These are phyloP conservation scores for Aspergillus aculeatus DNA, from an alignment of 2,329 filamentous ascomycete genomes.

Conservation along the genomic window DNA sequence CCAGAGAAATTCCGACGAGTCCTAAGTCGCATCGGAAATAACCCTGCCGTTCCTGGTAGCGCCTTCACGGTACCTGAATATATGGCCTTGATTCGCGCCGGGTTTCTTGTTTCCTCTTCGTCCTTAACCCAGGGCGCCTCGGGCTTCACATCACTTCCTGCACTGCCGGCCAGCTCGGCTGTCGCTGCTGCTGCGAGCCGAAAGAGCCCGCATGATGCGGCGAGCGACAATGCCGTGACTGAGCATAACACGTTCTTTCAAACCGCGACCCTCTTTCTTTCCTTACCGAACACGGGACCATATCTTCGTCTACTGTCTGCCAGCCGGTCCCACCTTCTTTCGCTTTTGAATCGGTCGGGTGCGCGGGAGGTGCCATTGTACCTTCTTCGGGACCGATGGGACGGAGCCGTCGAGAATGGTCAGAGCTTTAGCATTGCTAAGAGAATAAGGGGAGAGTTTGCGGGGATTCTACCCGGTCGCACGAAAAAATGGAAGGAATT, in stretches of 20 bases:
- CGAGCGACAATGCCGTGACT: not conserved
- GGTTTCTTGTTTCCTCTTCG: constrained; percentile 55
- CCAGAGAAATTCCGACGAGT: constrained; percentile 52
- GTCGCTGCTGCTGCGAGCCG: constrained; percentile 28
- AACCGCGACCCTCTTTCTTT: constrained; percentile 49
- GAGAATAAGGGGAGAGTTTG: constrained; percentile 55
- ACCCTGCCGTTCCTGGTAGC: constrained; percentile 46
- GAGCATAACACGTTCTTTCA: constrained; percentile 17
- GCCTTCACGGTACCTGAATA: constrained; percentile 50
- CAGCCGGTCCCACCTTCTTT: constrained; percentile 55
- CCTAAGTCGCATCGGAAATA: constrained; percentile 48
- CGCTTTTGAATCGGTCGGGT: constrained; percentile 52
- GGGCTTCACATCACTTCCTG: constrained; percentile 43
- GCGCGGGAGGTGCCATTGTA: constrained; percentile 55
- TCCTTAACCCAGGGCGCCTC: constrained; percentile 38
- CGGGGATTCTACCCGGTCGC: constrained; percentile 55
- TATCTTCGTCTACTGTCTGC: constrained; percentile 58
- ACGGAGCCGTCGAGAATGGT: constrained; percentile 56
- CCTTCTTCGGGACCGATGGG: constrained; percentile 60
- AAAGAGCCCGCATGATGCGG: constrained; percentile 5
- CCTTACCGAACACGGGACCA: constrained; percentile 59
- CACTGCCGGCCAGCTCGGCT: constrained; percentile 23
- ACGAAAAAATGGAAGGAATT: constrained; percentile 65
- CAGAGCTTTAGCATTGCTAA: constrained; percentile 50
- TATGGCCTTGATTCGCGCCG: constrained; percentile 50